These are phyloP conservation scores for Cystobasidium slooffiae DNA, from an alignment of 1,284 basidiomycete genomes.

Conservation along the genomic window DNA sequence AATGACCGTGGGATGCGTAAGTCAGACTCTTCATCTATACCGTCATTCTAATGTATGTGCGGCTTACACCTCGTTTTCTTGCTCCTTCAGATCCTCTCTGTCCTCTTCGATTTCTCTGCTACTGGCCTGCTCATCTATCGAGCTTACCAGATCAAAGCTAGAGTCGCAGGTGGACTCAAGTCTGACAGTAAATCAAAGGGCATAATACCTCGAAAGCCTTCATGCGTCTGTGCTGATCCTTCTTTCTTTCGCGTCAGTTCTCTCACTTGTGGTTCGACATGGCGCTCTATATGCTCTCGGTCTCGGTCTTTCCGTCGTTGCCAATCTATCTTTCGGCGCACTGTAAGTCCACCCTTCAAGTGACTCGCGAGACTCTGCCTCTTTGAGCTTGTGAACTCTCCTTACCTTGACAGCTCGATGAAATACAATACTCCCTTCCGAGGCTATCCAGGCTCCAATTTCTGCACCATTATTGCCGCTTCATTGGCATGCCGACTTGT, in stretches of 20 bases:
- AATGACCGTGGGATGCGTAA: conserved; percentile 18
- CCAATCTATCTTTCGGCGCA: conserved; percentile 10
- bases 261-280: conserved; percentile 2
- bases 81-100: background rate
- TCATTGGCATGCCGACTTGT: conserved; percentile 9
- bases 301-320: conserved; percentile 9
- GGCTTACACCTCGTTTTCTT: background rate
- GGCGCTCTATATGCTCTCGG: conserved; percentile 8
- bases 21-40: background rate
- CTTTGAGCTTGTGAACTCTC: no score
- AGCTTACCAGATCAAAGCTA: background rate
- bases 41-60: background rate
- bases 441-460: conserved; percentile 20
- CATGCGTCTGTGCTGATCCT: no score
- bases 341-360: no score
- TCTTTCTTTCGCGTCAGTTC: no score
- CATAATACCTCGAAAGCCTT: no score
- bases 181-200: no score
- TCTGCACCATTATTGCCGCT: conserved; percentile 14
- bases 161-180: conserved; percentile 2
- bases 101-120: conserved; percentile 5
- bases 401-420: background rate
- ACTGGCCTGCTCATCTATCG: conserved; percentile 12
- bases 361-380: no score
- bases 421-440: conserved; percentile 4